These are phyloP conservation scores for Claviceps sp. DNA, from an alignment of 2,329 filamentous ascomycete species.

Conservation along the genomic window DNA sequence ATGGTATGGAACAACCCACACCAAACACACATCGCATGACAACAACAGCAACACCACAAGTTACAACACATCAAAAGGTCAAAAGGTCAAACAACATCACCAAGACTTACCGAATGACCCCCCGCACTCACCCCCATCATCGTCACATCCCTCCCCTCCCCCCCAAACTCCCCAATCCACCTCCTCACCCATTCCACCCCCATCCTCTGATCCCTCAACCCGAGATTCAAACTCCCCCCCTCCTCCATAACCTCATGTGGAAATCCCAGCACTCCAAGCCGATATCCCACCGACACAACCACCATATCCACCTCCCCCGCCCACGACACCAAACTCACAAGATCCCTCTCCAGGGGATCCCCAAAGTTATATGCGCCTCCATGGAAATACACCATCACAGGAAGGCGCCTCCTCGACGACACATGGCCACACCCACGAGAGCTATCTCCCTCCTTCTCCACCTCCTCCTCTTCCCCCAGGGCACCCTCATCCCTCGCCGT, in stretches of 20 bases:
- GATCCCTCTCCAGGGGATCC: conserved; percentile 40
- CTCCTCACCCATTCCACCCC: conserved; percentile 46
- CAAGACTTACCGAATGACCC: conserved; percentile 41
- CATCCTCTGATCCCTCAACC: conserved; percentile 47
- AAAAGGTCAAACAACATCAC: neutral
- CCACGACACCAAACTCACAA: conserved; percentile 48
- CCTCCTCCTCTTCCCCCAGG: too few relatives aligned
- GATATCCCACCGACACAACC: conserved; percentile 47
- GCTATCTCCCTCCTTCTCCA: too few relatives aligned
- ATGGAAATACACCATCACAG: conserved; percentile 48
- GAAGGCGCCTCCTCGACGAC: conserved; percentile 8
- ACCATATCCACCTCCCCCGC: conserved; percentile 34
- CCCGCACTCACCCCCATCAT: conserved; percentile 50
- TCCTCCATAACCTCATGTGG: conserved; percentile 36
- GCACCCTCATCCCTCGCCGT: conserved; percentile 11
- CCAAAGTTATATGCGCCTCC: conserved; percentile 50
- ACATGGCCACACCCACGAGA: too few relatives aligned
- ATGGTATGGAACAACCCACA: too few relatives aligned
- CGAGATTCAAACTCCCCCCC: conserved; percentile 47
- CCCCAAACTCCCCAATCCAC: conserved; percentile 48
- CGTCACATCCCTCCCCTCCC: conserved; percentile 37
- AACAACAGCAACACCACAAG: too few relatives aligned
- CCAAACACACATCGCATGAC: too few relatives aligned
- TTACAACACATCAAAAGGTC: too few relatives aligned
- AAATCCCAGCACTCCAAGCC: conserved; percentile 57